phyloP scores from a whole-genome alignment of 768 basidiomycete genomes.

The Phlebiopsis flavidoalba region DNA sequence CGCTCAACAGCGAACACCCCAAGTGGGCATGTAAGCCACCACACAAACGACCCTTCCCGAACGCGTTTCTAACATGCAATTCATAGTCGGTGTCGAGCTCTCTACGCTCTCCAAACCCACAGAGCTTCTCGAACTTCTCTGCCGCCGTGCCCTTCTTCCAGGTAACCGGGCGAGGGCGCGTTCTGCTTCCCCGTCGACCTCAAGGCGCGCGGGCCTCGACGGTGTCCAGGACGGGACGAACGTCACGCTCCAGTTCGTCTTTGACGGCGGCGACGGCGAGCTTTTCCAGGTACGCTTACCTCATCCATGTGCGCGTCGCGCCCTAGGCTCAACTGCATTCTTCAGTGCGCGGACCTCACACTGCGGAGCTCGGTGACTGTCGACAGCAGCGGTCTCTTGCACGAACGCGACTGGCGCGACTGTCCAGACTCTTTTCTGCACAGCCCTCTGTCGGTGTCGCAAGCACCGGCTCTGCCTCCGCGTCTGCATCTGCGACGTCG shows the following conservation, averaged over 20 bases:
- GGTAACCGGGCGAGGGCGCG: constrained; percentile 46
- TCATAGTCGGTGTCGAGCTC: constrained; percentile 46
- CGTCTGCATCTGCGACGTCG: constrained; percentile 1
- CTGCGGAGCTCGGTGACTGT: constrained; percentile 49
- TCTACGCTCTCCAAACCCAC: constrained; percentile 54
- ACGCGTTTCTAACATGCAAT: neutral
- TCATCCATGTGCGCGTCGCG: neutral
- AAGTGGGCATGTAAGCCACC: constrained; percentile 47
- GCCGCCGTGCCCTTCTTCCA: constrained; percentile 46
- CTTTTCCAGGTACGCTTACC: constrained; percentile 56
- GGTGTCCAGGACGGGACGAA: constrained; percentile 59
- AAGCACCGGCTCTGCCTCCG: neutral
- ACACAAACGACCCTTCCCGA: too few species aligned
- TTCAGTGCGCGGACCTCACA: constrained; percentile 76
- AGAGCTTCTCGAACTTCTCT: constrained; percentile 60
- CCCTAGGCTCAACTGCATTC: neutral
- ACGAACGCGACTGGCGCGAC: constrained; percentile 24
- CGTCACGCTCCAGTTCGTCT: constrained; percentile 69
- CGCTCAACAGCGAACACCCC: constrained; percentile 61
- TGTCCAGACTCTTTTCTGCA: constrained; percentile 9
- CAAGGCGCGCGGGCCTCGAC: constrained; percentile 37
- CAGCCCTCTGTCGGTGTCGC: neutral
- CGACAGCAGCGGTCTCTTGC: constrained; percentile 37
- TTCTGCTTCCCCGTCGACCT: constrained; percentile 70
- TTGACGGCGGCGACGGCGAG: constrained; percentile 62